Evolutionary conservation across 2,329 filamentous ascomycete species (phyloP).

Genomic region (Talaromyces islandicus): DNA sequence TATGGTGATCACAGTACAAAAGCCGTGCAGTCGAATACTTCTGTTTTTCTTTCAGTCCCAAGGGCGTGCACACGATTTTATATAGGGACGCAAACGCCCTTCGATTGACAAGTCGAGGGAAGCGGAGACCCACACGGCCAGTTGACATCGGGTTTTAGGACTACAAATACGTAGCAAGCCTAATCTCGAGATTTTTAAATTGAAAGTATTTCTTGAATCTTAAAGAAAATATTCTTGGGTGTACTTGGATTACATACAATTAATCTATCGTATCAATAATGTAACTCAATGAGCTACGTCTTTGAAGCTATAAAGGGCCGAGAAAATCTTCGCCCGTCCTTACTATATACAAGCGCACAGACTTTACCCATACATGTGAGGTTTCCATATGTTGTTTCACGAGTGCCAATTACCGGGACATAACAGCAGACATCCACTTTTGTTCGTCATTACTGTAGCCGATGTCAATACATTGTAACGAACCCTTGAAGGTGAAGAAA

Average conservation of each 20-base stretch:
- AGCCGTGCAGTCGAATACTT: not conserved
- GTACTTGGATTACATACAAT: not conserved
- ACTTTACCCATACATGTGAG: not conserved
- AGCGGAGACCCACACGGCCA: not conserved
- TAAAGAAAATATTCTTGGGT: not conserved
- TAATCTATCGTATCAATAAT: not conserved
- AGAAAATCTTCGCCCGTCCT: not conserved
- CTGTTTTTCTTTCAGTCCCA: not conserved
- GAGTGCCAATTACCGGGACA: conserved; percentile 37
- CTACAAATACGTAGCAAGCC: too few relatives aligned
- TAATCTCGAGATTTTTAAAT: not conserved
- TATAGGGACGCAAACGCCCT: not conserved
- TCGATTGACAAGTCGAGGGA: not conserved
- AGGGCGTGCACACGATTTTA: not conserved
- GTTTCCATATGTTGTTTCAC: not conserved
- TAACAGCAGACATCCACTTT: conserved; percentile 76
- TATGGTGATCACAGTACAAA: not conserved
- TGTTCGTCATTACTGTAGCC: conserved; percentile 64
- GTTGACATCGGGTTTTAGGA: not conserved
- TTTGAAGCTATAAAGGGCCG: not conserved
- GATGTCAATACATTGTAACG: conserved; percentile 8
- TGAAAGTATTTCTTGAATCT: not conserved
- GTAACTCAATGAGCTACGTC: not conserved
- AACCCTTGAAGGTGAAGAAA: conserved; percentile 1
- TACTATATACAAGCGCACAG: not conserved